Evolutionary conservation across 208 protist species (phyloP).

Genomic region (Naegleria fowleri): DNA sequence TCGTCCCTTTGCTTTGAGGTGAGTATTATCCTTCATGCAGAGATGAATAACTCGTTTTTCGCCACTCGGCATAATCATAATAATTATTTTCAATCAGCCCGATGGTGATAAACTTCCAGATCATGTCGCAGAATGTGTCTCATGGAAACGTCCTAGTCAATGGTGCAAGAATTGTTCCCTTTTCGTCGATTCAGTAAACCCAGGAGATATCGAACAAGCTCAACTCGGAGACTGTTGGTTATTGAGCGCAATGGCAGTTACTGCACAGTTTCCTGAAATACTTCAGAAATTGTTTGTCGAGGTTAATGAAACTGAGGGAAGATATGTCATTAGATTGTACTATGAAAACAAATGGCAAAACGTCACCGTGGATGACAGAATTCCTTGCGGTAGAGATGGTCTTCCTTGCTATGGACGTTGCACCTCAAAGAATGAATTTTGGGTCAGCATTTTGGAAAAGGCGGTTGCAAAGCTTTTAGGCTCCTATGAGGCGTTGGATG

Average conservation of each 20-base stretch:
- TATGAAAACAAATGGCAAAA: not conserved
- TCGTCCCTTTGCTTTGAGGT: not conserved
- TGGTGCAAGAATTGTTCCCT: not conserved
- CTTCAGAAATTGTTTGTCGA: slow-evolving; percentile 14
- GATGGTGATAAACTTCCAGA: not conserved
- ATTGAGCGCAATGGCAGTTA: not conserved
- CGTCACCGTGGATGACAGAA: slow-evolving; percentile 1
- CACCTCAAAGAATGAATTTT: slow-evolving; percentile 17
- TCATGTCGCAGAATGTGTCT: not conserved
- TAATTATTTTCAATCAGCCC: too few species aligned
- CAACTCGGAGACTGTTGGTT: not conserved
- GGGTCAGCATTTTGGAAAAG: slow-evolving; percentile 26
- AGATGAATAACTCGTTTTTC: too few species aligned
- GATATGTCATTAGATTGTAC: slow-evolving; percentile 13
- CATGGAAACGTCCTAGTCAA: slow-evolving; percentile 12
- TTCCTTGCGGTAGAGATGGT: not conserved
- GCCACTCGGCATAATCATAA: too few species aligned
- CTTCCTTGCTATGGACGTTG: not conserved
- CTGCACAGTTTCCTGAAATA: not conserved
- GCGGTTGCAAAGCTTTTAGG: slow-evolving; percentile 33
- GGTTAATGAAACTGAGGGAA: not conserved
- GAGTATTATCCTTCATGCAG: not conserved
- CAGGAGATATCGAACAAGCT: not conserved
- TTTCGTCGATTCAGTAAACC: not conserved
- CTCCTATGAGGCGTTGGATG: slow-evolving; percentile 27